Conservation (phyloP, 1,139 yeast species). For the Suhomyces taliae region DNA sequence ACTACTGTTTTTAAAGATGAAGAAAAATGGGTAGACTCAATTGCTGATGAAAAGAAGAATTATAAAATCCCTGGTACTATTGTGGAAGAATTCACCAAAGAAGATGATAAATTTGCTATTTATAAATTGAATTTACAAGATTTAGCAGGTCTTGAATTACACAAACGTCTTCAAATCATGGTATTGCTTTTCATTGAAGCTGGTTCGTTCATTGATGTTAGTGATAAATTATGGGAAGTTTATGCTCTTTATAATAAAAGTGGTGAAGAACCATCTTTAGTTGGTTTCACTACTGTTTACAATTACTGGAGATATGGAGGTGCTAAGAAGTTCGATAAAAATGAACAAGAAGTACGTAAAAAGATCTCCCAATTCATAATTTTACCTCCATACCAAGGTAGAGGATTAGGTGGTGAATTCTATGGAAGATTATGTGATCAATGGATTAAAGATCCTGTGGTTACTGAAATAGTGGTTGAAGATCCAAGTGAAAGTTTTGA, state of each 20-base stretch:
- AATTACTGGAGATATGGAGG: slow-evolving; percentile 79
- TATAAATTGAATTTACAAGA: slow-evolving; percentile 42
- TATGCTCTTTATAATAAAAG: slow-evolving; percentile 52
- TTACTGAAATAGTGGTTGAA: slow-evolving; percentile 84
- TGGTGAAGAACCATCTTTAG: slow-evolving; percentile 45
- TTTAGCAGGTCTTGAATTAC: slow-evolving; percentile 51
- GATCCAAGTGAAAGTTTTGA: slow-evolving; percentile 95
- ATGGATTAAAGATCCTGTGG: slow-evolving; percentile 54
- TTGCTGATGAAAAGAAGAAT: slow-evolving; percentile 46
- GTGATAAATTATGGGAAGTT: slow-evolving; percentile 73
- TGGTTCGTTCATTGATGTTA: slow-evolving; percentile 80
- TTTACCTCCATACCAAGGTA: slow-evolving; percentile 76
- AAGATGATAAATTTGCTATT: slow-evolving; percentile 23
- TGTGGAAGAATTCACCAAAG: slow-evolving; percentile 33
- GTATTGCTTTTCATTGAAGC: slow-evolving; percentile 89
- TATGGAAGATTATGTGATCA: slow-evolving; percentile 54
- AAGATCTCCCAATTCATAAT: slow-evolving; percentile 87
- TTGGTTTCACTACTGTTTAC: slow-evolving; percentile 84
- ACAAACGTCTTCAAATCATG: slow-evolving; percentile 72
- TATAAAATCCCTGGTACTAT: slow-evolving; percentile 52
- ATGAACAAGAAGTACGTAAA: slow-evolving; percentile 49
- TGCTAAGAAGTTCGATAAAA: slow-evolving; percentile 53
- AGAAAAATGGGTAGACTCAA: slow-evolving; percentile 59
- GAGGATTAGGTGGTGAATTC: slow-evolving; percentile 66
- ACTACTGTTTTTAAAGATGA: slow-evolving; percentile 64